phyloP scores from a whole-genome alignment of 371 early-diverging fungal genomes.

The Mucor indicus region DNA sequence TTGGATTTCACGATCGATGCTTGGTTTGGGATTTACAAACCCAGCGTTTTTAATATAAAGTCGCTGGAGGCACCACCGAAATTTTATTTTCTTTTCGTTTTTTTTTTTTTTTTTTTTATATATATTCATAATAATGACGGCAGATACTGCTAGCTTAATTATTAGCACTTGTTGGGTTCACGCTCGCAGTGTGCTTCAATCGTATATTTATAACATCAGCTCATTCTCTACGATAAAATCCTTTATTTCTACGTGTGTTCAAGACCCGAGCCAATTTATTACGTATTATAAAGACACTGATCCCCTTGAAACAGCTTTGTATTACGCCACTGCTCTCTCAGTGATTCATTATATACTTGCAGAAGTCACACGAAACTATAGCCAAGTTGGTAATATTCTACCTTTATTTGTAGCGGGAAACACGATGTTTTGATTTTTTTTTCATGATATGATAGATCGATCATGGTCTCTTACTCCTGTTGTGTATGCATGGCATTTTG shows the following conservation, averaged over 20 bases:
- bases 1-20: too few relatives aligned
- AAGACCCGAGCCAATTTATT: background rate
- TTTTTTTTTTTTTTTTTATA: too few relatives aligned
- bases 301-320: conserved; percentile 22
- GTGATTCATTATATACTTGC: conserved; percentile 26
- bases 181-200: too few relatives aligned
- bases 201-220: too few relatives aligned
- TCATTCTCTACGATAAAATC: too few relatives aligned
- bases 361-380: conserved; percentile 41
- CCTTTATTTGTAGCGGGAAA: background rate
- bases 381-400: conserved; percentile 44
- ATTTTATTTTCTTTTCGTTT: too few relatives aligned
- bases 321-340: conserved; percentile 8
- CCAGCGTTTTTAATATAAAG: too few relatives aligned
- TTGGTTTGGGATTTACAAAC: too few relatives aligned
- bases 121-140: background rate
- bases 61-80: too few relatives aligned
- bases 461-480: conserved; percentile 74
- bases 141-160: background rate
- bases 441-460: conserved; percentile 39
- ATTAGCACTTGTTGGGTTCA: too few relatives aligned
- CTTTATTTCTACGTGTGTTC: too few relatives aligned
- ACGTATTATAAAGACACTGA: conserved; percentile 16
- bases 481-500: conserved; percentile 57
- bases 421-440: background rate